Conservation (phyloP, 192 early-diverging fungal genomes). For the Coemansia sp. region DNA sequence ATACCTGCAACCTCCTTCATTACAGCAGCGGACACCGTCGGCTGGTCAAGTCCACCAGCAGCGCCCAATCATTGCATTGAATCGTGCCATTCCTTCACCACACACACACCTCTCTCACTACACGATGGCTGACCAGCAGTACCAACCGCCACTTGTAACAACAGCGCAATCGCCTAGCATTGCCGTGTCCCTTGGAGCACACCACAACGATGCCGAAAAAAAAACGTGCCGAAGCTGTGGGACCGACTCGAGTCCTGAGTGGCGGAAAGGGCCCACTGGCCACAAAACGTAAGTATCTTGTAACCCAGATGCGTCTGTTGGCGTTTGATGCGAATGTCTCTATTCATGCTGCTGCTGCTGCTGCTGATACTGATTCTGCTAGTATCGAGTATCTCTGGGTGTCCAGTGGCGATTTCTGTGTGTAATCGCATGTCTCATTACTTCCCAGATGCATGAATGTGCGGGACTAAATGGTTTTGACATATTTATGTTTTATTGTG, state of each 20-base stretch:
- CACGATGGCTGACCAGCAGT: conserved; percentile 27
- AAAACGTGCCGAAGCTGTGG: conserved; percentile 57
- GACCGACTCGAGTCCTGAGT: conserved; percentile 59
- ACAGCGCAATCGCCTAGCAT: conserved; percentile 37
- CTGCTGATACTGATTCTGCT: background rate
- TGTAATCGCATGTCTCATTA: background rate
- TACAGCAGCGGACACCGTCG: background rate
- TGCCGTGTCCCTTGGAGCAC: conserved; percentile 21
- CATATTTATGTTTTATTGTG: no score
- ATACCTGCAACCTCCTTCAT: conserved; percentile 3
- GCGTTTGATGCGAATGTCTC: background rate
- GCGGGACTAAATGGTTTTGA: no score
- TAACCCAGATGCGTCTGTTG: background rate
- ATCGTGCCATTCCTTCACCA: conserved; percentile 21
- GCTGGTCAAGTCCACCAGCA: conserved; percentile 3
- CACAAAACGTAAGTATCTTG: conserved; percentile 58
- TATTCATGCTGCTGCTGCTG: background rate
- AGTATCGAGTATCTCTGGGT: background rate
- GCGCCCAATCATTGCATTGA: conserved; percentile 19
- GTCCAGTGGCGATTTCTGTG: background rate
- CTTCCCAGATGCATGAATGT: no score
- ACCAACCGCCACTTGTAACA: conserved; percentile 43
- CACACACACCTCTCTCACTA: conserved; percentile 24
- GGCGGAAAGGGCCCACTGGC: conserved; percentile 58
- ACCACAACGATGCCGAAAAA: conserved; percentile 33